Evolutionary conservation across 2,329 filamentous ascomycete genomes (phyloP).

Genomic region (Clonostachys rhizophaga): DNA sequence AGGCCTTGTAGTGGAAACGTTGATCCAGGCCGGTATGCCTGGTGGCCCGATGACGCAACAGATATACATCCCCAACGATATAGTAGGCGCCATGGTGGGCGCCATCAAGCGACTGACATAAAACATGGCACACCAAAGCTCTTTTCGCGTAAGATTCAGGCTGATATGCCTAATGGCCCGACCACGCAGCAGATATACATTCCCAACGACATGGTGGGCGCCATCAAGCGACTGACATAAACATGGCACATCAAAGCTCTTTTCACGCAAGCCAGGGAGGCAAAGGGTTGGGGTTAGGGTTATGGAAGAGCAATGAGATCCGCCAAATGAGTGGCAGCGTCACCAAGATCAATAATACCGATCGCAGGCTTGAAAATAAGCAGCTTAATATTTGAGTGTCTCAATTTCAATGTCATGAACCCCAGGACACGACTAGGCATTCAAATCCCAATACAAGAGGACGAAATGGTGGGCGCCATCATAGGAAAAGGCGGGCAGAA

Average conservation of each 20-base stretch:
- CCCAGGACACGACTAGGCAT: no score
- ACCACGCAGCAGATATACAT: constrained; percentile 99
- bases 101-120: constrained; percentile 44
- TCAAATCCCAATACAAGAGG: no score
- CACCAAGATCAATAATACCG: constrained; percentile 39
- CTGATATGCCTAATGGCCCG: constrained; percentile 53
- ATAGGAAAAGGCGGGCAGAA: constrained; percentile 98
- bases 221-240: constrained; percentile 36
- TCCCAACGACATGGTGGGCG: constrained; percentile 98
- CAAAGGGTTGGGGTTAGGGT: constrained; percentile 46
- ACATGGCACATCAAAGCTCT: no score
- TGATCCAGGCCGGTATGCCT: constrained; percentile 61
- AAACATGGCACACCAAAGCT: no score
- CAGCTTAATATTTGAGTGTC: no score
- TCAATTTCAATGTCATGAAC: no score
- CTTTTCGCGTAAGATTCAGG: constrained; percentile 11
- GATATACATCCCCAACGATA: constrained; percentile 95
- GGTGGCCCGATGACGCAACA: constrained; percentile 66
- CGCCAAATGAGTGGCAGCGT: constrained; percentile 94
- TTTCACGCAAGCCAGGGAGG: constrained; percentile 33
- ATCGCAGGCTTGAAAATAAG: no score
- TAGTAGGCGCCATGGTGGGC: constrained; percentile 95
- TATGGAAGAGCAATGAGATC: constrained; percentile 95
- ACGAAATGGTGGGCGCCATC: constrained; percentile 99
- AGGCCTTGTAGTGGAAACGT: constrained; percentile 16